Base-by-base conservation (phyloP, 2,329 filamentous ascomycete species). In the Colletotrichum costaricense region DNA sequence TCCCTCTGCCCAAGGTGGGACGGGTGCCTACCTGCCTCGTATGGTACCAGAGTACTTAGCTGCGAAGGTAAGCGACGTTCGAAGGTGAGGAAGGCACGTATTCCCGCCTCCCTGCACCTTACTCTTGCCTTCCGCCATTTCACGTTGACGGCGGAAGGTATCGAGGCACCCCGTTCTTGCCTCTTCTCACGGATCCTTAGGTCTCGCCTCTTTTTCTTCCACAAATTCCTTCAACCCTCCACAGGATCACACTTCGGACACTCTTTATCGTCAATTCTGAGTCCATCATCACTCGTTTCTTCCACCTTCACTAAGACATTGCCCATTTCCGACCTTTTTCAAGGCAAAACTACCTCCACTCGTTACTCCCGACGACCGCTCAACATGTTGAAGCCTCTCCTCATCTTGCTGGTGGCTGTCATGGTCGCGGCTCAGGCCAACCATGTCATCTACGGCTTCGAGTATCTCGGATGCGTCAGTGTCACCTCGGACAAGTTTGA, bases 401-500 rank as follows among this genome's bases (percentile, higher is more conserved):
- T 62, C 33, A 33, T 4, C 14, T 22, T 75, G 9, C 30, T 74
- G 26, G 24, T 74, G 72, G 64, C 60, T n/a, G 46, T 60, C 12
- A 14, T 64, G 35, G 67, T 63, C 19, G 46, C 42, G 9, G 60
- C 67, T 16, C 72, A 75, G 49, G 38, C 60, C 2, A 66, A 30
- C 26, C 67, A 74, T 26, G 52, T 35, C 58, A 63, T 60, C 12
- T 55, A 57, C 19, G 63, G 67, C 19, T 75, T 74, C 46, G 60
- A 75, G 63, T 74, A 75, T 19, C 52, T 67, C 9, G 74, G 72
- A 30, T 75, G 74, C 42, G 68, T 72, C 33, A 65, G 72, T 24
- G 66, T 67, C 28, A 66, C 55, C 14, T 42, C 52, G 11, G 60
- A 68, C 56, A 63, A 58, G 42, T 72, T 74, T 56, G 33, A 49